Conservation (phyloP, 768 basidiomycete species). For the Nidularia pulvinata region DNA sequence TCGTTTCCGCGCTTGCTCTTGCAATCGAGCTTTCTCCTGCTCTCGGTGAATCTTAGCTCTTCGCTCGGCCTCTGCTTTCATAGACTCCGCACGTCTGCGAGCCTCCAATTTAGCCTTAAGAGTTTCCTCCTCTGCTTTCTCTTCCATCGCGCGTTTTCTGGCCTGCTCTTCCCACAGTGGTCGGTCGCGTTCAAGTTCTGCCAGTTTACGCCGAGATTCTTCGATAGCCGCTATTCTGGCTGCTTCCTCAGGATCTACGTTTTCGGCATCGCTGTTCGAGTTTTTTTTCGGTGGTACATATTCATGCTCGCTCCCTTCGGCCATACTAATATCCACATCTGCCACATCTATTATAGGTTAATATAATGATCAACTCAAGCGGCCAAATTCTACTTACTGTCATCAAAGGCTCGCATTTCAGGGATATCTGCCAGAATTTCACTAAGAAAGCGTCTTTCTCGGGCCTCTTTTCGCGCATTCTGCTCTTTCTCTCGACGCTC, state of each 20-base stretch:
- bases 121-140: constrained; percentile 41
- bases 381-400: too few species aligned
- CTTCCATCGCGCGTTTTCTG: constrained; percentile 38
- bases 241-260: constrained; percentile 26
- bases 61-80: constrained; percentile 18
- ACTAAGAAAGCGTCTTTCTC: constrained; percentile 36
- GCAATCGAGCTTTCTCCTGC: constrained; percentile 20
- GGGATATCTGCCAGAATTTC: constrained; percentile 36
- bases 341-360: too few species aligned
- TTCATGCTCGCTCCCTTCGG: too few species aligned
- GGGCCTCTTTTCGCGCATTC: constrained; percentile 30
- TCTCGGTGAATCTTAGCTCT: constrained; percentile 15
- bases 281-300: background rate
- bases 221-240: constrained; percentile 44
- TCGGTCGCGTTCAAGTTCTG: constrained; percentile 62
- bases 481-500: constrained; percentile 34
- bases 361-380: too few species aligned
- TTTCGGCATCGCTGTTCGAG: constrained; percentile 10
- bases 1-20: constrained; percentile 15
- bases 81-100: constrained; percentile 23
- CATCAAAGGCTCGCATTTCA: constrained; percentile 4
- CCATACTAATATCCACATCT: too few species aligned
- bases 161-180: constrained; percentile 63
- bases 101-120: constrained; percentile 29
- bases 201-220: constrained; percentile 67